Evolutionary conservation across 176 grass and related monocot genomes (phyloP), one percentile per base, ranked within the genome.

Genomic region (Ensete glaucum): DNA sequence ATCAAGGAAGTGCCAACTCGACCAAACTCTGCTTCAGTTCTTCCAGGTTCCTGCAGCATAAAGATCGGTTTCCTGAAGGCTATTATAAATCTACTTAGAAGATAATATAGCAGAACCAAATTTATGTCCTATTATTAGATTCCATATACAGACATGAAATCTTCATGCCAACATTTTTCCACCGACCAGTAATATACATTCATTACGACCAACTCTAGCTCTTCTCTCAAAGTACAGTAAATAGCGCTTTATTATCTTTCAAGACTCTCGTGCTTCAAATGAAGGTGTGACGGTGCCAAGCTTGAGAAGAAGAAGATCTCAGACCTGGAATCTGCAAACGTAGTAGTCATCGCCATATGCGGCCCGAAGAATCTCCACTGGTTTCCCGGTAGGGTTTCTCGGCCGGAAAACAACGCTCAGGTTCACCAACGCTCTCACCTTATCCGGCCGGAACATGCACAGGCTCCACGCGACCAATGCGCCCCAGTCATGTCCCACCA

Each of bases 31-130:
- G 67, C 77, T 74, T 88, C 81, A 1, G 60, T 58, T 53, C 74
- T 76, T 62, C 79, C 85, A 16, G 77, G 72, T 52, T 88, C 85
- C 85, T 88, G 62, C 75, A 71, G 14, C 15, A 3, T 73, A 64
- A 23, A 43, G 34, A 43, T 5, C 34, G 4, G 34, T 43, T 43
- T 43, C 34, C 4, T 43, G 34, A 43, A 43, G 34, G 34, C 34
- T 6, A 29, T 29, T 6, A 29, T 29, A 3, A 3, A 29, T 29
- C 29, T 29, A 29, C 29, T 29, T 29, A 3, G 29, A 43, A 43
- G 34, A 43, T 43, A 43, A 43, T 43, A 43, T 43, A 43, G 34
- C 4, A 43, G 3, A 43, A 43, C 34, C 0, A 43, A 43, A 43
- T 43, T 43, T 6, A 43, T 43, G 34, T 43, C 34, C 34, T 43